Evolutionary conservation across 345 rosid genomes (phyloP).

Genomic region (Salix exigua): DNA sequence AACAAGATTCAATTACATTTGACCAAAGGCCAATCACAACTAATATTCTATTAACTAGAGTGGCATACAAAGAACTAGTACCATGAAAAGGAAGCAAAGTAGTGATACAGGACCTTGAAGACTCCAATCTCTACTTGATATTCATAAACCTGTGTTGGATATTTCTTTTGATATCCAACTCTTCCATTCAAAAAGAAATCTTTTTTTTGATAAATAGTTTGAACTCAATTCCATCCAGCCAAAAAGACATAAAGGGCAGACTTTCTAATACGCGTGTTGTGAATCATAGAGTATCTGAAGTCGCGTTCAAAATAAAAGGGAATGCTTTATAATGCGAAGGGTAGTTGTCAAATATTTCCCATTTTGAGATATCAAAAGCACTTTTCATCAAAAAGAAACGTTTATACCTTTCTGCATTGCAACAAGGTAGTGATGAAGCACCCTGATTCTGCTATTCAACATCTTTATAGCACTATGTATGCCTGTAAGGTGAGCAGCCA

Average conservation of each 20-base stretch:
- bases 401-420: conserved; percentile 84
- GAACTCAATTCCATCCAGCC: too few species aligned
- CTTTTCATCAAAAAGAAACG: background rate
- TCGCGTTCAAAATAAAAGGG: too few species aligned
- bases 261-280: too few species aligned
- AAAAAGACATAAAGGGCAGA: too few species aligned
- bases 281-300: too few species aligned
- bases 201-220: too few species aligned
- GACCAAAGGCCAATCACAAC: background rate
- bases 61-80: background rate
- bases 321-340: too few species aligned
- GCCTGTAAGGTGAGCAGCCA: conserved; percentile 98
- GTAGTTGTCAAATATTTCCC: too few species aligned
- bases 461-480: conserved; percentile 98
- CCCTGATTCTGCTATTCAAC: conserved; percentile 89
- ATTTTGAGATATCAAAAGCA: background rate
- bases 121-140: background rate
- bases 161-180: background rate
- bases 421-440: conserved; percentile 82
- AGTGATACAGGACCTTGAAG: background rate
- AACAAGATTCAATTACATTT: background rate
- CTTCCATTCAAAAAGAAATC: background rate
- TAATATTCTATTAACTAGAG: background rate
- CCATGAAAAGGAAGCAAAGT: background rate
- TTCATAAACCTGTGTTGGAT: background rate